Evolutionary conservation across 2,329 filamentous ascomycete species (phyloP).

Genomic region (Escovopsis sp.): DNA sequence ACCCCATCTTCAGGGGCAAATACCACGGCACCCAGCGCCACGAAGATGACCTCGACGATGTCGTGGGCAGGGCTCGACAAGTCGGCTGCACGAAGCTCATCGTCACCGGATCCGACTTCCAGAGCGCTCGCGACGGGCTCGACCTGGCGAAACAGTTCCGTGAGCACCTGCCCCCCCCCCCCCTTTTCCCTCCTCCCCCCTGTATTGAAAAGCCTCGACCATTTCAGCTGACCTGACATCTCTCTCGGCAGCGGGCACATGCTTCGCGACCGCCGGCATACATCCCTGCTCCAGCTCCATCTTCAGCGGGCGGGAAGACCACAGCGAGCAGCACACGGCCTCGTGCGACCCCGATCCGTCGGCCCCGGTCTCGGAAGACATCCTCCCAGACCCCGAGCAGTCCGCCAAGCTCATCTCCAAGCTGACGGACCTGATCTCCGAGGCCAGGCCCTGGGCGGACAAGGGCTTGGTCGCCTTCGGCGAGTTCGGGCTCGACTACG

Average conservation of each 20-base stretch:
- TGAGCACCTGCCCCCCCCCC: slow-evolving; percentile 27
- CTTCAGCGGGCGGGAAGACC: slow-evolving; percentile 47
- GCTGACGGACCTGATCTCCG: slow-evolving; percentile 49
- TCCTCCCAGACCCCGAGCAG: slow-evolving; percentile 27
- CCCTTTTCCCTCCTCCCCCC: slow-evolving; percentile 1
- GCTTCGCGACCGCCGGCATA: slow-evolving; percentile 85
- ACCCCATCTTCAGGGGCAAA: slow-evolving; percentile 72
- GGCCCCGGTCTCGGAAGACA: slow-evolving; percentile 33
- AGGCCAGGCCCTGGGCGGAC: slow-evolving; percentile 34
- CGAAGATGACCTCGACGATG: slow-evolving; percentile 56
- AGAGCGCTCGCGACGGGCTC: slow-evolving; percentile 61
- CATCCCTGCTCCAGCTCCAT: slow-evolving; percentile 79
- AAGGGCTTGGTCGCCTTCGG: slow-evolving; percentile 61
- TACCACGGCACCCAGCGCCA: slow-evolving; percentile 72
- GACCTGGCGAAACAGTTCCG: slow-evolving; percentile 59
- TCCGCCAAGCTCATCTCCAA: slow-evolving; percentile 37
- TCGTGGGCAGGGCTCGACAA: slow-evolving; percentile 63
- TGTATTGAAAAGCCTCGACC: too few relatives aligned
- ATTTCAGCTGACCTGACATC: slow-evolving; percentile 4
- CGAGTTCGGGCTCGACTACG: slow-evolving; percentile 93
- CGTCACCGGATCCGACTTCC: slow-evolving; percentile 79
- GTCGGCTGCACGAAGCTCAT: slow-evolving; percentile 82
- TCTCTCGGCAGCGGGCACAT: slow-evolving; percentile 47
- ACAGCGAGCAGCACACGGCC: slow-evolving; percentile 21
- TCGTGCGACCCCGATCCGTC: slow-evolving; percentile 39